Conservation (phyloP, 257 asterid species). For the Jaltomata sinuosa region DNA sequence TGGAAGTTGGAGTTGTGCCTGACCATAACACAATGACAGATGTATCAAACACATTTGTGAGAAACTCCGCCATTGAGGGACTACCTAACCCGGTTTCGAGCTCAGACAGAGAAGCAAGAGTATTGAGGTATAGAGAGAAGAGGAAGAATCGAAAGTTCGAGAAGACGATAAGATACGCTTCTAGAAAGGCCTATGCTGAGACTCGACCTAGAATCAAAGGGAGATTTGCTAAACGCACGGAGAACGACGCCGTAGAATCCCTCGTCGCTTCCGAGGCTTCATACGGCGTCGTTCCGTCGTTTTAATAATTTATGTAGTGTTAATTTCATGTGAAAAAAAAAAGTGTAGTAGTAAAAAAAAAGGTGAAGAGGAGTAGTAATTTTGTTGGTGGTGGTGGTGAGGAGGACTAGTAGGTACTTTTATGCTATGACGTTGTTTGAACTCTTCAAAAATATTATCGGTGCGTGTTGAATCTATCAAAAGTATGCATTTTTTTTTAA, state of each 20-base stretch:
- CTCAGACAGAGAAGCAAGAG: constrained; percentile 64
- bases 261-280: constrained; percentile 20
- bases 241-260: constrained; percentile 38
- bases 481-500: no score
- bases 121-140: constrained; percentile 70
- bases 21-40: constrained; percentile 44
- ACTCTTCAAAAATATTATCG: no score
- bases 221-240: constrained; percentile 63
- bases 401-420: no score
- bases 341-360: no score
- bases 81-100: constrained; percentile 35
- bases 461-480: no score
- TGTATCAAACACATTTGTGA: constrained; percentile 20
- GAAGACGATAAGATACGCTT: constrained; percentile 71
- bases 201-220: constrained; percentile 79
- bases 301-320: not conserved
- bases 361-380: no score
- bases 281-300: constrained; percentile 57
- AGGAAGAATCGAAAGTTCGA: constrained; percentile 65
- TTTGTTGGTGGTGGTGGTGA: no score
- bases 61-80: constrained; percentile 10
- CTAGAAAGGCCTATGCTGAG: constrained; percentile 85
- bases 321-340: no score
- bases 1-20: constrained; percentile 70
- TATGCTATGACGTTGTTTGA: no score